Evolutionary conservation across 306 rosid species (phyloP).

Genomic region (Corylus americana): DNA sequence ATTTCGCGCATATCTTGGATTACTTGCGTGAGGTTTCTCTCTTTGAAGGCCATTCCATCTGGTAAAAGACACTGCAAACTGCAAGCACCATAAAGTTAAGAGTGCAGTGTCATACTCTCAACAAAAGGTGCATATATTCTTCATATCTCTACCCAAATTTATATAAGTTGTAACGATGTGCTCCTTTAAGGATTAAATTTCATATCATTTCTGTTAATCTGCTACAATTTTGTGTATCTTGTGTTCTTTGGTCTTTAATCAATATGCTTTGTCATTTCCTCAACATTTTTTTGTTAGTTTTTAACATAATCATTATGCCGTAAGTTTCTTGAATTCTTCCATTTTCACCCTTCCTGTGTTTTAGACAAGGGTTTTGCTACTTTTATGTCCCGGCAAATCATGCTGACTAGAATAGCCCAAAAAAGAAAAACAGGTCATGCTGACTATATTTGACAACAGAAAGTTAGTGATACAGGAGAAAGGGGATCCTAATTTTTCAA

Average conservation of each 20-base stretch:
- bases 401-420: not conserved
- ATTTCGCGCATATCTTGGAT: not conserved
- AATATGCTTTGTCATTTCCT: not conserved
- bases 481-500: too few relatives aligned
- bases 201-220: too few relatives aligned
- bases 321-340: not conserved
- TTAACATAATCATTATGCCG: not conserved
- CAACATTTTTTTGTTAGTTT: not conserved
- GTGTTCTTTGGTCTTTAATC: not conserved
- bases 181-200: not conserved
- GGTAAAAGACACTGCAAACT: constrained; percentile 18
- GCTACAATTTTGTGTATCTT: not conserved
- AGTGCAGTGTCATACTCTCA: not conserved
- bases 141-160: not conserved
- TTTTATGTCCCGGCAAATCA: not conserved
- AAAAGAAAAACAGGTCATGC: not conserved
- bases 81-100: constrained; percentile 22
- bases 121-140: not conserved
- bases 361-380: not conserved
- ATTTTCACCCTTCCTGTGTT: not conserved
- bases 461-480: too few relatives aligned
- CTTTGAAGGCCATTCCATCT: constrained; percentile 27
- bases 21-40: not conserved
- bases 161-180: not conserved
- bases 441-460: not conserved